Evolutionary conservation across 345 rosid genomes (phyloP).

Genomic region (Camelina hispida): DNA sequence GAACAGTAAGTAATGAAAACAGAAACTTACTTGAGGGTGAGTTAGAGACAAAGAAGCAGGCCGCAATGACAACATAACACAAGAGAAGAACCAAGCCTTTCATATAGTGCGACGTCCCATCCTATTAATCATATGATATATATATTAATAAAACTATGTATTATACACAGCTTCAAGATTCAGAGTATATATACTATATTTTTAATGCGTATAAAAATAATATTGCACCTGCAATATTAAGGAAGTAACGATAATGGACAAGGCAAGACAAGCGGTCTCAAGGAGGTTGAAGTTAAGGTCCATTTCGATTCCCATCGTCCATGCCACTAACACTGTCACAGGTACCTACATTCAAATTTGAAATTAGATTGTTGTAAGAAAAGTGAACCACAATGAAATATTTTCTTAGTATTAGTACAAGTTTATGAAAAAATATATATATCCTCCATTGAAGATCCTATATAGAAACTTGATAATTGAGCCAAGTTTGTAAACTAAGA

Average conservation of each 20-base stretch:
- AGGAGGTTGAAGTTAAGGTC: conserved; percentile 88
- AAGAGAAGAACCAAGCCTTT: conserved; percentile 83
- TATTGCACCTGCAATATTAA: conserved; percentile 75
- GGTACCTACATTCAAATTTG: conserved; percentile 59
- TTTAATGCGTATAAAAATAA: not conserved
- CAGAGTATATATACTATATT: not conserved
- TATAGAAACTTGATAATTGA: not conserved
- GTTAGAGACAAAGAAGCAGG: conserved; percentile 73
- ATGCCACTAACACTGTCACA: conserved; percentile 72
- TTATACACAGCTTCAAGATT: not conserved
- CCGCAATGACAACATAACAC: conserved; percentile 75
- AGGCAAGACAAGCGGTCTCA: conserved; percentile 83
- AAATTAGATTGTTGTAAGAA: not conserved
- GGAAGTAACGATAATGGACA: conserved; percentile 69
- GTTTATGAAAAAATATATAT: not conserved
- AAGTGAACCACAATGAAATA: not conserved
- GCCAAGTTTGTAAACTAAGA: not conserved
- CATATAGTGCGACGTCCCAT: conserved; percentile 91
- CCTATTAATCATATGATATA: conserved; percentile 51
- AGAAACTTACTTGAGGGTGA: conserved; percentile 57
- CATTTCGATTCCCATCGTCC: conserved; percentile 80
- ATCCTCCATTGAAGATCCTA: not conserved
- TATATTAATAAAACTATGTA: not conserved
- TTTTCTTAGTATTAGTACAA: not conserved
- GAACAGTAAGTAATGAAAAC: conserved; percentile 1